These are phyloP conservation scores for Pythium aquatile DNA, from an alignment of 352 stramenopile species.

Conservation along the genomic window DNA sequence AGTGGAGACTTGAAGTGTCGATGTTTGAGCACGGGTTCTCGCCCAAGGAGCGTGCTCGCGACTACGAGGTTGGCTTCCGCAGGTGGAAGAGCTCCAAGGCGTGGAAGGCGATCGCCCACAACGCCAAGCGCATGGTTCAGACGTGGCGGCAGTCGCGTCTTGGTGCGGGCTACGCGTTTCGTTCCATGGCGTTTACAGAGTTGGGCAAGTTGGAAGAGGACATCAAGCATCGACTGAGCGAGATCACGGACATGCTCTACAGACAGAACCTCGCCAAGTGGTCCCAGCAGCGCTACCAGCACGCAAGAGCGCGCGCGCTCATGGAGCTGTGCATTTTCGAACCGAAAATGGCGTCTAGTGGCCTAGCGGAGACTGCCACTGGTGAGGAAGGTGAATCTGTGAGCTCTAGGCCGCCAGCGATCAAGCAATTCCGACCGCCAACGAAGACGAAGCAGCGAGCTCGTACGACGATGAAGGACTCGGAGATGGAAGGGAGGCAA, in stretches of 20 bases:
- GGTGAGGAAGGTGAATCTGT: not conserved
- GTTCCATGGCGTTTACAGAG: constrained; percentile 34
- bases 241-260: constrained; percentile 41
- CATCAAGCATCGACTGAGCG: constrained; percentile 40
- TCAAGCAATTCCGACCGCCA: not conserved
- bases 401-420: not conserved
- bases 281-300: constrained; percentile 31
- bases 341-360: not conserved
- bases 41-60: constrained; percentile 16
- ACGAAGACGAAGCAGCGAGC: not conserved
- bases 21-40: constrained; percentile 32
- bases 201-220: constrained; percentile 40
- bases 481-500: not conserved
- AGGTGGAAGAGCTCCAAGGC: constrained; percentile 22
- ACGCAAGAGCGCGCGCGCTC: constrained; percentile 11
- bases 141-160: constrained; percentile 33
- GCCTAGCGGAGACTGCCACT: not conserved
- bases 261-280: constrained; percentile 49
- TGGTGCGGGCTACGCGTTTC: constrained; percentile 18
- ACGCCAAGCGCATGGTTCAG: constrained; percentile 20
- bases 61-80: constrained; percentile 23
- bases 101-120: constrained; percentile 33
- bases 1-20: constrained; percentile 31
- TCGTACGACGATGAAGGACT: not conserved
- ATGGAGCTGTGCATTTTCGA: constrained; percentile 23